These are phyloP conservation scores for Mortierella sp. DNA, from an alignment of 371 early-diverging fungal genomes.

Conservation along the genomic window DNA sequence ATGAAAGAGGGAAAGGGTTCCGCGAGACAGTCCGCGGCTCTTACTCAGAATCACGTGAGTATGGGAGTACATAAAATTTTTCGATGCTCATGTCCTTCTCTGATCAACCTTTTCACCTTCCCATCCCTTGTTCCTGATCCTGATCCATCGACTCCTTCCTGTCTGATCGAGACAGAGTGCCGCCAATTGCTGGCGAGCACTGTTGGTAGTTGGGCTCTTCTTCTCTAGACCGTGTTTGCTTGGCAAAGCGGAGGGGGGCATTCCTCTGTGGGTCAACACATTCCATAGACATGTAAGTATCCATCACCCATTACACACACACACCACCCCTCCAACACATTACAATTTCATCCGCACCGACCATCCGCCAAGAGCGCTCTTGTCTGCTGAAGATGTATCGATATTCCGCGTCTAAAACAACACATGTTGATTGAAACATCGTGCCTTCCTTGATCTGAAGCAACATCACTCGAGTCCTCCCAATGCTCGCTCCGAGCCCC, in stretches of 20 bases:
- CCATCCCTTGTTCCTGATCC: not conserved
- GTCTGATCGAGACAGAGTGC: not conserved
- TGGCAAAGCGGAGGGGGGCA: no score
- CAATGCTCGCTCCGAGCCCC: no score
- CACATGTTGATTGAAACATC: constrained; percentile 33
- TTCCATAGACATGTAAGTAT: no score
- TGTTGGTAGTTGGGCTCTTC: not conserved
- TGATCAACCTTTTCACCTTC: not conserved
- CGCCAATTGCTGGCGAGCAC: no score
- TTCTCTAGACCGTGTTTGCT: no score
- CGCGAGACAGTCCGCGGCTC: no score
- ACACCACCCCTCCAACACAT: no score
- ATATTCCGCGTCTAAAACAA: constrained; percentile 38
- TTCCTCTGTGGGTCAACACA: no score
- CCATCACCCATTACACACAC: not conserved
- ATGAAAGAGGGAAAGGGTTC: no score
- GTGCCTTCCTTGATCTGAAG: constrained; percentile 49
- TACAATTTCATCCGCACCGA: no score
- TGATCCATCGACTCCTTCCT: not conserved
- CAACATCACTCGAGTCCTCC: constrained; percentile 6
- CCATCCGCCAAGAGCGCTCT: not conserved
- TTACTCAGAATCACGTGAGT: no score
- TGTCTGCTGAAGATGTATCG: constrained; percentile 37
- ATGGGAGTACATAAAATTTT: not conserved
- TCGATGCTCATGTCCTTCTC: not conserved